These are phyloP conservation scores for Musa acuminata DNA, from an alignment of 176 grass and related monocot species.

Conservation along the genomic window DNA sequence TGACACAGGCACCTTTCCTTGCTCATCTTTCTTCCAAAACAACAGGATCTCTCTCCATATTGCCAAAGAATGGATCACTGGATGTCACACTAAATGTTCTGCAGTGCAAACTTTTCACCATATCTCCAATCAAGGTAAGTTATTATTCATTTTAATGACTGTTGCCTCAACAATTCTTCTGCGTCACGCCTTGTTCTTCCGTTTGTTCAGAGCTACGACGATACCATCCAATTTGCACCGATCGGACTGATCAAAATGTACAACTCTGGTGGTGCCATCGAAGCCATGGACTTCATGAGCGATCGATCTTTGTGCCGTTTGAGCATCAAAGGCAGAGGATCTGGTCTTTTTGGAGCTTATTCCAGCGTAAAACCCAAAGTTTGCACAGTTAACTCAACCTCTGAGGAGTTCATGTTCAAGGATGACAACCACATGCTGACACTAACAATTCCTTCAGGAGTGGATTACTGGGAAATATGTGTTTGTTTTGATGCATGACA, in stretches of 20 bases:
- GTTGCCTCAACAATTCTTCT: neutral
- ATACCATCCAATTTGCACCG: constrained; percentile 21
- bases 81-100: constrained; percentile 25
- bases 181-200: neutral
- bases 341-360: constrained; percentile 24
- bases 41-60: constrained; percentile 17
- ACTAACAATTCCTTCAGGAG: constrained; percentile 17
- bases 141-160: neutral
- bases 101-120: constrained; percentile 17
- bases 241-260: constrained; percentile 25
- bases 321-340: constrained; percentile 16
- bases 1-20: too few relatives aligned
- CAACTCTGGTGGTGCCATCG: constrained; percentile 23
- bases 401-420: constrained; percentile 5
- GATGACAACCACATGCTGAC: constrained; percentile 6
- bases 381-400: constrained; percentile 14
- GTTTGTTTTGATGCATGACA: constrained; percentile 4
- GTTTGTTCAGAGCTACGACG: constrained; percentile 8
- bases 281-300: neutral
- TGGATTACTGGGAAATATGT: constrained; percentile 6
- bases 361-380: constrained; percentile 13
- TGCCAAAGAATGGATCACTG: constrained; percentile 16
- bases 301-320: neutral
- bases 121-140: constrained; percentile 25
- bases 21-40: neutral